A percentile compares a stretch with the other conserved stretches of the same genome.
Evolutionary conservation across 2,329 filamentous ascomycete species (phyloP).

Genomic region (Sarocladiaceae sp.): DNA sequence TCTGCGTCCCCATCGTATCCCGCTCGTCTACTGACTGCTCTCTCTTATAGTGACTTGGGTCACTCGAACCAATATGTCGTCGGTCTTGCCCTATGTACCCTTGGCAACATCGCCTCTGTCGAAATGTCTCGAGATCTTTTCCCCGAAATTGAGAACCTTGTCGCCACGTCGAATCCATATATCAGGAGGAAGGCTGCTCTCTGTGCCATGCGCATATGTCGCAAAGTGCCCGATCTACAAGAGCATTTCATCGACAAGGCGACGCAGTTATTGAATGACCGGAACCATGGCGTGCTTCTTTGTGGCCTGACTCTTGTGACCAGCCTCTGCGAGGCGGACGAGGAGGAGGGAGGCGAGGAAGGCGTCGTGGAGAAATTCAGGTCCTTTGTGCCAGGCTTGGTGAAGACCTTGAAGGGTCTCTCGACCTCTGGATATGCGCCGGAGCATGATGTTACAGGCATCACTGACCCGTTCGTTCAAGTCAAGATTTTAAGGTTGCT

Average conservation of each 20-base stretch:
- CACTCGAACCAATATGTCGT: constrained; percentile 99
- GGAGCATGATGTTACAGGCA: constrained; percentile 96
- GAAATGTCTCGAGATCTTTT: constrained; percentile 99
- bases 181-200: constrained; percentile 94
- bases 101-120: constrained; percentile 95
- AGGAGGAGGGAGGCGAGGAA: constrained; percentile 84
- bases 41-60: constrained; percentile 71
- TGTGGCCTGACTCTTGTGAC: constrained; percentile 88
- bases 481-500: constrained; percentile 89
- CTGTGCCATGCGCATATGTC: constrained; percentile 98
- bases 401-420: constrained; percentile 84
- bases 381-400: constrained; percentile 74
- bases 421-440: constrained; percentile 95
- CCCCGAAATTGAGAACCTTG: constrained; percentile 84
- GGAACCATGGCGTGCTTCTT: constrained; percentile 91
- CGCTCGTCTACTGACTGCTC: not conserved
- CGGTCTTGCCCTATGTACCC: constrained; percentile 87
- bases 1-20: not conserved
- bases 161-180: constrained; percentile 95
- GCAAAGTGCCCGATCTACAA: constrained; percentile 93
- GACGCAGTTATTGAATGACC: constrained; percentile 77
- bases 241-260: constrained; percentile 97
- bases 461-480: constrained; percentile 95
- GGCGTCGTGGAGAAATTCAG: constrained; percentile 88
- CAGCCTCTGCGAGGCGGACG: constrained; percentile 90